Evolutionary conservation across 495 filamentous ascomycete species (phyloP).

Genomic region (Darksidea phi): DNA sequence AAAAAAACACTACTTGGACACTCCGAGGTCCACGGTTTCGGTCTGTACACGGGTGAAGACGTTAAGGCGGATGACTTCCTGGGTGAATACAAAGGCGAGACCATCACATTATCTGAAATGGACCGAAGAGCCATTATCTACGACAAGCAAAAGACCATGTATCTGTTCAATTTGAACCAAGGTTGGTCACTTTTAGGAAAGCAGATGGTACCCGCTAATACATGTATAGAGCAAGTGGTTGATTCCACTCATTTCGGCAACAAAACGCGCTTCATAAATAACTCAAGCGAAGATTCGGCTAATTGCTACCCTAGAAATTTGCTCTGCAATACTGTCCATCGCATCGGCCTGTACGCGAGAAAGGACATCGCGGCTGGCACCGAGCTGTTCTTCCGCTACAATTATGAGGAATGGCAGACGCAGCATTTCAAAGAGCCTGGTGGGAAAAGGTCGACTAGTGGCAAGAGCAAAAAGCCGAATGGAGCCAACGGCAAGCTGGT

Average conservation of each 20-base stretch:
- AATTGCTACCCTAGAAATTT: conserved; percentile 60
- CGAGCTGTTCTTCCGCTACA: conserved; percentile 72
- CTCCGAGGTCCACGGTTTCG: conserved; percentile 62
- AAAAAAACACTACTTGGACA: conserved; percentile 62
- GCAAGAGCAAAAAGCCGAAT: background rate
- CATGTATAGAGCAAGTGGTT: conserved; percentile 42
- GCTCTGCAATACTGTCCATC: conserved; percentile 62
- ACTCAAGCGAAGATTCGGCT: conserved; percentile 49
- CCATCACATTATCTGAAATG: conserved; percentile 62
- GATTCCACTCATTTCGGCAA: conserved; percentile 52
- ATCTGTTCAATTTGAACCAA: conserved; percentile 64
- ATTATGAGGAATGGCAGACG: conserved; percentile 35
- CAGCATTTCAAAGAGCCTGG: conserved; percentile 8
- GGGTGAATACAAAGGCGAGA: conserved; percentile 72
- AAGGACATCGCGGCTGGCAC: conserved; percentile 60
- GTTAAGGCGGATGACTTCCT: conserved; percentile 61
- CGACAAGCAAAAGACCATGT: conserved; percentile 58
- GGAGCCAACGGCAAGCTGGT: background rate
- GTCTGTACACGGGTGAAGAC: conserved; percentile 63
- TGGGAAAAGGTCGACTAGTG: background rate
- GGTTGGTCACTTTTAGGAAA: conserved; percentile 39
- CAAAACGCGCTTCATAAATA: conserved; percentile 68
- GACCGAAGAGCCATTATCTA: conserved; percentile 66
- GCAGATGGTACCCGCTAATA: conserved; percentile 13
- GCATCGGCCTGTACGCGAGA: conserved; percentile 65